Evolutionary conservation across 306 rosid genomes (phyloP).

Genomic region (Medicago ruthenica): DNA sequence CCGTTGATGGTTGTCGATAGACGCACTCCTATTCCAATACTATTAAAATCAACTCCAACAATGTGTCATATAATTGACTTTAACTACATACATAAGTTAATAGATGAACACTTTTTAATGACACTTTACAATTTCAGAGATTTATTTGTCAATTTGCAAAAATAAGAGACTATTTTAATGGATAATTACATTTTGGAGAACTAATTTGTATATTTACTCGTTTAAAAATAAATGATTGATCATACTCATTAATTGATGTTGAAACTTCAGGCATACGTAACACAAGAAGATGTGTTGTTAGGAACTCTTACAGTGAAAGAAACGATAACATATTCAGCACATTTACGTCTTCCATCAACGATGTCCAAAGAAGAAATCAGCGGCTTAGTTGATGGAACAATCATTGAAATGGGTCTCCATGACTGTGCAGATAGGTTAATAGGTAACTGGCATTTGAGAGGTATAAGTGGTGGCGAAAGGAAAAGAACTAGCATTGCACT

Average conservation of each 20-base stretch:
- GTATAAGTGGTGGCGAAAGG: conserved; percentile 90
- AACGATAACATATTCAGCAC: conserved; percentile 71
- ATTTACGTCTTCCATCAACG: conserved; percentile 66
- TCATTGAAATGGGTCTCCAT: conserved; percentile 84
- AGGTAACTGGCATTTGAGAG: conserved; percentile 87
- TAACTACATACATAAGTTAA: no score
- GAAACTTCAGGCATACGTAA: conserved; percentile 75
- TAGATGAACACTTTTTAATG: no score
- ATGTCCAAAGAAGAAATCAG: conserved; percentile 61
- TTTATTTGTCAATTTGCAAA: no score
- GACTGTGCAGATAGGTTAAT: conserved; percentile 77
- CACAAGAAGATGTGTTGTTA: conserved; percentile 83
- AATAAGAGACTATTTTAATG: no score
- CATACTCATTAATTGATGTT: not conserved
- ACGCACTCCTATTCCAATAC: no score
- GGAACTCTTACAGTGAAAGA: conserved; percentile 82
- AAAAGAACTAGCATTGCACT: conserved; percentile 85
- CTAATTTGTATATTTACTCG: no score
- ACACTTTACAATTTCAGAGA: no score
- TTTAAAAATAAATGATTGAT: no score
- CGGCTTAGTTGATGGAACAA: conserved; percentile 67
- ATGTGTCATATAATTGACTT: no score
- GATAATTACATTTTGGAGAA: no score
- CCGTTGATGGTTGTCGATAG: no score
- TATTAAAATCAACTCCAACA: no score